phyloP scores from a whole-genome alignment of 1,139 yeast genomes.

The Hemisphaericaspora lyxosophila region DNA sequence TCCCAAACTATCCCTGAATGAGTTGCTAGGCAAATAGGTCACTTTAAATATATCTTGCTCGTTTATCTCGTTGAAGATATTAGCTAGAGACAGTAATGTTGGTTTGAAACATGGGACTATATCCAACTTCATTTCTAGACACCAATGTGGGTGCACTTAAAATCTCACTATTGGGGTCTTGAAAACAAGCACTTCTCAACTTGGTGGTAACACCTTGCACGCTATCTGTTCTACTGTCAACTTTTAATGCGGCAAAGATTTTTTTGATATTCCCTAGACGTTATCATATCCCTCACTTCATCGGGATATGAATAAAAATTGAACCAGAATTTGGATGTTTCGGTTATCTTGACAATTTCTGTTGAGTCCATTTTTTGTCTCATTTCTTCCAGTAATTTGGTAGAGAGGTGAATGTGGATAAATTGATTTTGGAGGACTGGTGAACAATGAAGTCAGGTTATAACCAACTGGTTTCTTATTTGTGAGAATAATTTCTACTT shows the following conservation, averaged over 20 bases:
- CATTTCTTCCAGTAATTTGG: conserved; percentile 3
- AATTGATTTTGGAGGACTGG: neutral
- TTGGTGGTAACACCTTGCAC: too few relatives aligned
- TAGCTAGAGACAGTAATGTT: too few relatives aligned
- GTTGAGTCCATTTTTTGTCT: neutral
- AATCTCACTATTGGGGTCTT: too few relatives aligned
- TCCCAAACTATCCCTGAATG: conserved; percentile 29
- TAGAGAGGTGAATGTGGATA: conserved; percentile 4
- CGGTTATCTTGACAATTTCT: neutral
- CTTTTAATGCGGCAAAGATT: too few relatives aligned
- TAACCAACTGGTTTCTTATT: neutral
- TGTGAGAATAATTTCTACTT: neutral
- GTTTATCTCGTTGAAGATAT: too few relatives aligned
- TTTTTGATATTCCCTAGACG: too few relatives aligned
- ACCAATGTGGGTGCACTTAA: too few relatives aligned
- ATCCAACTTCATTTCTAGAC: too few relatives aligned
- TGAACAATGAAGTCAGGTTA: conserved; percentile 1
- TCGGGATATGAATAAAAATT: conserved; percentile 2
- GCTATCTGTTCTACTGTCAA: too few relatives aligned
- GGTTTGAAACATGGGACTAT: too few relatives aligned
- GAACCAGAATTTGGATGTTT: neutral
- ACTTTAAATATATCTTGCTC: conserved; percentile 2
- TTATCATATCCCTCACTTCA: too few relatives aligned
- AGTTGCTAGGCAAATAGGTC: conserved; percentile 20
- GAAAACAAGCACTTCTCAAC: too few relatives aligned